Conservation (phyloP, 345 rosid species). For the Aegle marmelos region DNA sequence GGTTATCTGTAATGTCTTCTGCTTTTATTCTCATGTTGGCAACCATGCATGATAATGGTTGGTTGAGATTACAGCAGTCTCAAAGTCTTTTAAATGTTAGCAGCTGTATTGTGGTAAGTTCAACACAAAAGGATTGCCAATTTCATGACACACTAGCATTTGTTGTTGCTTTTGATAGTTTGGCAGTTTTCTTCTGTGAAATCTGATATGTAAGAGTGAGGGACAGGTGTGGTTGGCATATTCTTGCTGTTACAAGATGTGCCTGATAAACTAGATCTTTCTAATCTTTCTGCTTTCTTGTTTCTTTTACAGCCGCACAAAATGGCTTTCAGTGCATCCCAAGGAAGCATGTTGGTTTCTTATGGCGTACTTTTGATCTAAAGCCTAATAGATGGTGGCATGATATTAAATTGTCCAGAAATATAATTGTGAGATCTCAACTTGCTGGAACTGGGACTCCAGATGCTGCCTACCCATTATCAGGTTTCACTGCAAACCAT, state of each 20-base stretch:
- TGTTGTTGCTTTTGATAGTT: slow-evolving; percentile 1
- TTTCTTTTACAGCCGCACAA: slow-evolving; percentile 34
- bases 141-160: not conserved
- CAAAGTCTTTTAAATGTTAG: not conserved
- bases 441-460: slow-evolving; percentile 58
- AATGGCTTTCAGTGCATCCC: slow-evolving; percentile 23
- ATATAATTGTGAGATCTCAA: slow-evolving; percentile 49
- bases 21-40: not conserved
- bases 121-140: not conserved
- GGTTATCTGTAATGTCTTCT: not conserved
- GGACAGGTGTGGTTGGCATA: not conserved
- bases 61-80: not conserved
- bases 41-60: not conserved
- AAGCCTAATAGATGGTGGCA: slow-evolving; percentile 24
- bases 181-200: not conserved
- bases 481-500: slow-evolving; percentile 49
- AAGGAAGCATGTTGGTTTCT: slow-evolving; percentile 27
- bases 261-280: not conserved
- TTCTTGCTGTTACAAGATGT: not conserved
- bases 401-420: slow-evolving; percentile 32
- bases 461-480: slow-evolving; percentile 36
- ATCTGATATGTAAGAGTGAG: not conserved
- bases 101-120: not conserved
- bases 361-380: slow-evolving; percentile 19
- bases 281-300: slow-evolving; percentile 5